Base-by-base conservation (phyloP, 176 grass and related monocot species). In the Zizania latifolia region DNA sequence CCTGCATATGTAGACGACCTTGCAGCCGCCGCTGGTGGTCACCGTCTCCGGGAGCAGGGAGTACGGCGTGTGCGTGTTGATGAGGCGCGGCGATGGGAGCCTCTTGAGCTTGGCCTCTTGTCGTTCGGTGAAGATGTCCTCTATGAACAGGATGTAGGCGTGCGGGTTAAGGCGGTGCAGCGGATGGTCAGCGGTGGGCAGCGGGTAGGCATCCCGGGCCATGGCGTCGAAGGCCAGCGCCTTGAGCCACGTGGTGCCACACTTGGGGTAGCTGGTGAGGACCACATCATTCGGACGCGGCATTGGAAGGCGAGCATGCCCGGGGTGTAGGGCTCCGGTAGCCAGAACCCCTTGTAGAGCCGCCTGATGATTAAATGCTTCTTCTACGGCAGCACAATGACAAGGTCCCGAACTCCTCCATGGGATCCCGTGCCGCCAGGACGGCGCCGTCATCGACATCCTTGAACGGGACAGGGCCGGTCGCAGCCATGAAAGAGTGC, bases 41-140 rank as follows among this genome's bases (percentile, higher is more conserved):
- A 83, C 70, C 22, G 79, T 32, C 14, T 15, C 55, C 0, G 79
- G 83, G 34, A 86, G 79, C 45, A 86, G 57, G 8, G 82, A 72
- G 58, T 73, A 43, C 32, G 87, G 84, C 27, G 86, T 31, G 79
- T 90, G 88, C 55, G 88, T 90, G 68, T 77, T 83, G 72, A 84
- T 71, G 12, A 90, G 76, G 0, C 84, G 59, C 50, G 84, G 84
- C 10, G 88, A 86, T 19, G 88, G 80, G 32, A 90, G 62, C 30
- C 2, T 5, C 8, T 90, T 43, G 12, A 86, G 62, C 29, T 69
- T 75, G 32, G 36, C 4, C 9, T 54, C 60, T 81, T 36, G 0
- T 78, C 83, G 63, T 17, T n/a, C 10, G 0, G 62, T 10, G 29
- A 71, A 86, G 26, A 77, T 67, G 27, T 83, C 72, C 14, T 83